Evolutionary conservation across 768 basidiomycete species (phyloP).

Genomic region (Lanmaoa pseudosensibilis): DNA sequence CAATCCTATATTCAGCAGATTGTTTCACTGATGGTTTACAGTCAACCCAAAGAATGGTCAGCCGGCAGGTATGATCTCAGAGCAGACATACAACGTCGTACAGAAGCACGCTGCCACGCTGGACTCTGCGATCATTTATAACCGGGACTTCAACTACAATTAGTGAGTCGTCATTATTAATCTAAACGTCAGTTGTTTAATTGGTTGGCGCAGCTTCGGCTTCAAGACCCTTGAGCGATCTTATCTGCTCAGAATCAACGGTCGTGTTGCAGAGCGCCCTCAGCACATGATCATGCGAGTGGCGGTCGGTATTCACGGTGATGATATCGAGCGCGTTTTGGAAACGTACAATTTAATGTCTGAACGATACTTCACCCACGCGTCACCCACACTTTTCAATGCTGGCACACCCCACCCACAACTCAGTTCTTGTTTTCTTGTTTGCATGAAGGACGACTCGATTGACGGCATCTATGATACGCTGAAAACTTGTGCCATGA

Average conservation of each 20-base stretch:
- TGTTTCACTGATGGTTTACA: slow-evolving; percentile 20
- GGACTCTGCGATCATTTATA: slow-evolving; percentile 95
- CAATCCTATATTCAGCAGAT: background rate
- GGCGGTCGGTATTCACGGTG: slow-evolving; percentile 93
- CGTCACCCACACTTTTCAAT: slow-evolving; percentile 97
- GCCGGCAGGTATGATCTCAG: slow-evolving; percentile 86
- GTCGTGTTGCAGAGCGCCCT: slow-evolving; percentile 93
- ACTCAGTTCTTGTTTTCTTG: slow-evolving; percentile 94
- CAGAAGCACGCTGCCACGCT: slow-evolving; percentile 76
- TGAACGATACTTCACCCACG: slow-evolving; percentile 97
- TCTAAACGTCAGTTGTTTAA: background rate
- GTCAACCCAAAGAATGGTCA: slow-evolving; percentile 95
- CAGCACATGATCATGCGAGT: slow-evolving; percentile 99
- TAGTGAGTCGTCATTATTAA: slow-evolving; percentile 51
- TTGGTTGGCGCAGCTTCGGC: slow-evolving; percentile 66
- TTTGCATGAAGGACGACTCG: slow-evolving; percentile 98
- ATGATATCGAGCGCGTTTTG: slow-evolving; percentile 82
- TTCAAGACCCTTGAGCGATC: slow-evolving; percentile 99
- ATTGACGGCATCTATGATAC: slow-evolving; percentile 99
- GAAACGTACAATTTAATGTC: slow-evolving; percentile 97
- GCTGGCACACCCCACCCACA: slow-evolving; percentile 96
- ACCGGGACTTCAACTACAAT: slow-evolving; percentile 97
- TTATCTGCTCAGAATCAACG: slow-evolving; percentile 92
- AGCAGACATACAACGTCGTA: slow-evolving; percentile 81
- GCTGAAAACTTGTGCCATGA: slow-evolving; percentile 97